phyloP scores from a whole-genome alignment of 305 asterid genomes.

The Fraxinus nigra region DNA sequence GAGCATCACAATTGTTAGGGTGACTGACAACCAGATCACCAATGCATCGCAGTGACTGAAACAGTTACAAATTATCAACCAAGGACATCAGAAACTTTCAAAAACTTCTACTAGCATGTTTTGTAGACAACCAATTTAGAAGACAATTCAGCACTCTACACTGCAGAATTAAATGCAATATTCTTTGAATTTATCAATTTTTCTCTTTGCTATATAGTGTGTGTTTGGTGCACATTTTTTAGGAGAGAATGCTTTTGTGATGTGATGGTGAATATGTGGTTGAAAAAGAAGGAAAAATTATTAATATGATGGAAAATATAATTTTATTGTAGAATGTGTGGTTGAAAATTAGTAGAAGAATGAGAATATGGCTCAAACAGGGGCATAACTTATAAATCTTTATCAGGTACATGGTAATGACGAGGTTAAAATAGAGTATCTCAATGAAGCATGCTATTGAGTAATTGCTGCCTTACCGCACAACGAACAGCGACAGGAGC shows the following conservation, averaged over 20 bases:
- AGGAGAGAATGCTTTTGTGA: too few relatives aligned
- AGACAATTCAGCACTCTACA: constrained; percentile 3
- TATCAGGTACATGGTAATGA: not conserved
- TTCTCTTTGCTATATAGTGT: not conserved
- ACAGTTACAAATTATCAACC: constrained; percentile 17
- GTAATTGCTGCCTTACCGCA: constrained; percentile 51
- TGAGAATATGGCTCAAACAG: too few relatives aligned
- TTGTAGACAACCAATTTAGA: constrained; percentile 1
- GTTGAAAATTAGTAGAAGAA: too few relatives aligned
- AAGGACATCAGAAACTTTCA: constrained; percentile 17
- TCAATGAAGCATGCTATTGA: constrained; percentile 1
- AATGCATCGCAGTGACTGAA: constrained; percentile 84
- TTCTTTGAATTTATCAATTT: not conserved
- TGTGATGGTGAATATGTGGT: too few relatives aligned
- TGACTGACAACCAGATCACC: constrained; percentile 69
- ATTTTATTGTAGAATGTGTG: too few relatives aligned
- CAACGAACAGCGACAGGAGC: constrained; percentile 95
- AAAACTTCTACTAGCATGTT: not conserved
- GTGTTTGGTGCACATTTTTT: too few relatives aligned
- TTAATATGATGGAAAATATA: too few relatives aligned
- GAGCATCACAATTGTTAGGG: constrained; percentile 77
- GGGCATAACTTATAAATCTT: constrained; percentile 1
- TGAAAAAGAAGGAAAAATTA: too few relatives aligned
- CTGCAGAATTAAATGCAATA: not conserved
- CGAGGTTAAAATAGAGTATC: not conserved